phyloP scores from a whole-genome alignment of 2,329 filamentous ascomycete genomes.

The Calonectria pseudoreteaudii region DNA sequence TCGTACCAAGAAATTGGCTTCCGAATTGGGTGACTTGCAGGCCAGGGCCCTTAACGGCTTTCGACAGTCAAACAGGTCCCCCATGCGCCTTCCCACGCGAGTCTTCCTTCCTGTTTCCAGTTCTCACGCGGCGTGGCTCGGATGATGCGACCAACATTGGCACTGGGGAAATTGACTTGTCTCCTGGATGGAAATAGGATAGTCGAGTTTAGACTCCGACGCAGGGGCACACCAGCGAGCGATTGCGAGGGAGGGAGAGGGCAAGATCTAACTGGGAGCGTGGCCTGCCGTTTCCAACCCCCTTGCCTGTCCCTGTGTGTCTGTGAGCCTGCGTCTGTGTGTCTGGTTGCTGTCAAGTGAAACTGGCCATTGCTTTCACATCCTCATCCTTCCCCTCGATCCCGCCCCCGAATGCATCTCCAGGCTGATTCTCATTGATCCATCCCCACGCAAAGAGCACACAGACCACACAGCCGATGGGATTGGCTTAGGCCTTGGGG shows the following conservation, averaged over 20 bases:
- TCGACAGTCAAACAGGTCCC: neutral
- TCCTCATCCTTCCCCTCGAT: constrained; percentile 10
- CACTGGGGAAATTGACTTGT: constrained; percentile 21
- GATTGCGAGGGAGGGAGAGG: neutral
- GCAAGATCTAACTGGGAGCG: constrained; percentile 17
- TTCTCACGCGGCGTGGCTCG: constrained; percentile 15
- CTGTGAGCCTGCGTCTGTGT: neutral
- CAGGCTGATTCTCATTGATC: constrained; percentile 15
- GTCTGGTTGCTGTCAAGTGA: constrained; percentile 1
- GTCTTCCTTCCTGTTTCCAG: neutral
- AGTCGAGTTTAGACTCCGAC: neutral
- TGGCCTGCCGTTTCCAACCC: constrained; percentile 11
- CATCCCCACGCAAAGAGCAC: constrained; percentile 30
- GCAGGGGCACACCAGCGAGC: neutral
- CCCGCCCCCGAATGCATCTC: constrained; percentile 10
- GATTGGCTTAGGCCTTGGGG: constrained; percentile 29
- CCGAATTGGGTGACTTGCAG: constrained; percentile 32
- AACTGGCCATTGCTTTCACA: constrained; percentile 1
- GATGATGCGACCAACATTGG: constrained; percentile 27
- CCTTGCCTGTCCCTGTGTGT: constrained; percentile 8
- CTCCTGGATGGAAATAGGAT: constrained; percentile 16
- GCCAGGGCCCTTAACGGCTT: constrained; percentile 9
- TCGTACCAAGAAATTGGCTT: constrained; percentile 22
- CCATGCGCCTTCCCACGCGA: constrained; percentile 10
- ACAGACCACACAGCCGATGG: constrained; percentile 34